phyloP scores from a whole-genome alignment of 2,329 filamentous ascomycete genomes.

The Bertia moriformis region DNA sequence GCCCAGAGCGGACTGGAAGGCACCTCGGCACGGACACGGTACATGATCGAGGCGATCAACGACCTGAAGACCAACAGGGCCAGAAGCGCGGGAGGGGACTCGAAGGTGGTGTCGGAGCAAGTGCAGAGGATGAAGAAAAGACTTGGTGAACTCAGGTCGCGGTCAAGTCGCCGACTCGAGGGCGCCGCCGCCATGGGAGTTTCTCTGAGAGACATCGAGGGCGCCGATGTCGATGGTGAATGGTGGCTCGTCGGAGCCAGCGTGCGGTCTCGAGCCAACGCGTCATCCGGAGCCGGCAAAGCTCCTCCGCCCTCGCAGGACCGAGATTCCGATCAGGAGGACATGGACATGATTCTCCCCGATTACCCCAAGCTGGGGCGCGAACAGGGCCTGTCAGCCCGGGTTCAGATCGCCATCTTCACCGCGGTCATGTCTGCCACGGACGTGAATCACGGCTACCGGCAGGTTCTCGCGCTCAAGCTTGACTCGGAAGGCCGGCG shows the following conservation, averaged over 20 bases:
- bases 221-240: slow-evolving; percentile 76
- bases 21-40: slow-evolving; percentile 65
- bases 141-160: slow-evolving; percentile 59
- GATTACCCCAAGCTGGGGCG: not conserved
- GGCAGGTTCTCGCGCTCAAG: not conserved
- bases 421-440: not conserved
- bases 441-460: not conserved
- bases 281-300: too few species aligned
- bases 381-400: not conserved
- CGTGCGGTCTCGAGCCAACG: too few species aligned
- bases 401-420: not conserved
- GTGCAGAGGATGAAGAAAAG: slow-evolving; percentile 79
- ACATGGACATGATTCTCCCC: not conserved
- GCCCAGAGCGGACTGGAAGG: slow-evolving; percentile 53
- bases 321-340: not conserved
- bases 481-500: not conserved
- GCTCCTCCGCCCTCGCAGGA: not conserved
- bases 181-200: slow-evolving; percentile 66
- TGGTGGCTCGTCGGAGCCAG: slow-evolving; percentile 99
- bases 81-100: slow-evolving; percentile 59
- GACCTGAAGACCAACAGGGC: slow-evolving; percentile 88
- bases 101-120: slow-evolving; percentile 64
- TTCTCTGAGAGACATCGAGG: slow-evolving; percentile 61
- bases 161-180: slow-evolving; percentile 49
- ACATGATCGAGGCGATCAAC: slow-evolving; percentile 94